Percentiles rank a stretch among this genome's conserved stretches.
Evolutionary conservation across 2,329 filamentous ascomycete genomes (phyloP).

Genomic region (Colletotrichum ledebouriae): DNA sequence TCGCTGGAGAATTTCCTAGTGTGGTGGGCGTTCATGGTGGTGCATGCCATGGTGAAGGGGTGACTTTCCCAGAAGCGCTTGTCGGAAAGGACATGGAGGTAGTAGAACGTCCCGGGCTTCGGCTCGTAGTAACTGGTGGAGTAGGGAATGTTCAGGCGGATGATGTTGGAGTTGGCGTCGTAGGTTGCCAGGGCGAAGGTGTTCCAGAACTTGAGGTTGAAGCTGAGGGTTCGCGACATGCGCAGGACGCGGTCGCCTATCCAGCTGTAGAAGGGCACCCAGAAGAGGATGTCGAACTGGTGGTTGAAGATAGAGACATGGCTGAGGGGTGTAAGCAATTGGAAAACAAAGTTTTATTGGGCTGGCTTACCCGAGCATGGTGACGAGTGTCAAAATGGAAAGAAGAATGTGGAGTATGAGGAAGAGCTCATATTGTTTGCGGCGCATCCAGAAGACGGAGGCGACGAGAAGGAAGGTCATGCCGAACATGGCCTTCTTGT

Average conservation of each 20-base stretch:
- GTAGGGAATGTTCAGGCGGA: constrained; percentile 56
- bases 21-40: constrained; percentile 22
- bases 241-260: constrained; percentile 62
- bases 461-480: constrained; percentile 62
- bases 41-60: constrained; percentile 61
- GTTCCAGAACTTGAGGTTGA: constrained; percentile 56
- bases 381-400: constrained; percentile 62
- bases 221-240: constrained; percentile 55
- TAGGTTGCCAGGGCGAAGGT: constrained; percentile 53
- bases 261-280: constrained; percentile 65
- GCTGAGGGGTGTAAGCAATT: constrained; percentile 46
- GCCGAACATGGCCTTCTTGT: constrained; percentile 54
- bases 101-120: constrained; percentile 60
- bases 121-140: constrained; percentile 51
- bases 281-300: constrained; percentile 63
- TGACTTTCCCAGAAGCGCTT: constrained; percentile 62
- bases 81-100: constrained; percentile 58
- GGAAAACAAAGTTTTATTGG: constrained; percentile 40
- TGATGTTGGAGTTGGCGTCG: constrained; percentile 55
- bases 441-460: constrained; percentile 65
- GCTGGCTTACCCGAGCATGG: constrained; percentile 63
- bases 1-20: constrained; percentile 48
- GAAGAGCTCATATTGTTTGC: constrained; percentile 66
- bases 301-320: constrained; percentile 67
- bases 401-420: constrained; percentile 65